Conservation (phyloP, 768 basidiomycete genomes). For the Collybiopsis luxurians region DNA sequence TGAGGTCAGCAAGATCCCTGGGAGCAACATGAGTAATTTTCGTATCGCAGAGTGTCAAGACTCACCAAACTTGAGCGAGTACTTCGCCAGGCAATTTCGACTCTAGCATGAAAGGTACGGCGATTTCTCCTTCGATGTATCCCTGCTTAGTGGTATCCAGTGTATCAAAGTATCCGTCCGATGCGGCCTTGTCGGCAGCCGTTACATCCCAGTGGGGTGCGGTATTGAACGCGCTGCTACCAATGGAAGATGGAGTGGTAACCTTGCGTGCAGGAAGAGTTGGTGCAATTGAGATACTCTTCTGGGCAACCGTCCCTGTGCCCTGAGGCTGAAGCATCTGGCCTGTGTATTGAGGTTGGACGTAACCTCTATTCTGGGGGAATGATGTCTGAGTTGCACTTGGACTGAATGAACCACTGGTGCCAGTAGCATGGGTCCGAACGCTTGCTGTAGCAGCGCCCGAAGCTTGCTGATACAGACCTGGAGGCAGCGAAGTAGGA, state of each 20-base stretch:
- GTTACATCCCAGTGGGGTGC: constrained; percentile 78
- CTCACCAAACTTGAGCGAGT: constrained; percentile 91
- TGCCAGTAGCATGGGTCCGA: constrained; percentile 57
- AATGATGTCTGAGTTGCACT: constrained; percentile 33
- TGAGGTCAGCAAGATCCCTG: constrained; percentile 93
- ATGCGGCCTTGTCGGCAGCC: constrained; percentile 67
- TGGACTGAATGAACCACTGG: constrained; percentile 62
- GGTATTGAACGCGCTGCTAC: constrained; percentile 21
- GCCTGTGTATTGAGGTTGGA: constrained; percentile 68
- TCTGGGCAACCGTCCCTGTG: constrained; percentile 30
- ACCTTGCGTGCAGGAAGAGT: constrained; percentile 37
- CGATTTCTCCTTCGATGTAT: constrained; percentile 89
- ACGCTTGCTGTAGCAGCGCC: constrained; percentile 34
- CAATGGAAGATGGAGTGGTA: constrained; percentile 25
- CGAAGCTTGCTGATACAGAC: constrained; percentile 80
- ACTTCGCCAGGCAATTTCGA: constrained; percentile 79
- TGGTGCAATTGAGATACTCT: constrained; percentile 17
- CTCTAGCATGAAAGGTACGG: constrained; percentile 93
- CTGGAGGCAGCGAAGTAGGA: constrained; percentile 75
- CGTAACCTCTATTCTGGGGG: constrained; percentile 30
- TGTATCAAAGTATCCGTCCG: constrained; percentile 79
- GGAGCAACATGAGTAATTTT: constrained; percentile 7
- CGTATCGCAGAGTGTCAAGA: constrained; percentile 6
- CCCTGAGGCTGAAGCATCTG: constrained; percentile 51
- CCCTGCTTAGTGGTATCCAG: constrained; percentile 75